These are phyloP conservation scores for Solanum habrochaites DNA, from an alignment of 257 asterid genomes.

Conservation along the genomic window DNA sequence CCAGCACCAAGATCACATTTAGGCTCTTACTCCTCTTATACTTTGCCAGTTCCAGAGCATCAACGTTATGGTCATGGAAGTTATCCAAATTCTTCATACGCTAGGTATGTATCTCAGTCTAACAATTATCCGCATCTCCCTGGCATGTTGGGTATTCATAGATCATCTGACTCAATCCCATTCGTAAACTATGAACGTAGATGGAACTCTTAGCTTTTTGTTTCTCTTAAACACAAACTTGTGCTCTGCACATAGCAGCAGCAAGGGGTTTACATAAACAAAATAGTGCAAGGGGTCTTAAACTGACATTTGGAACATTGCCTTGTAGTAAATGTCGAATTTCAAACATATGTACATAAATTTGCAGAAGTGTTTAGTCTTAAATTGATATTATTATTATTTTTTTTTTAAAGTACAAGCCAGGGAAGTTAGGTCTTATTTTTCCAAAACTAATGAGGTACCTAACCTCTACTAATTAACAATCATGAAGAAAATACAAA, in stretches of 20 bases:
- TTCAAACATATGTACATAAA: background rate
- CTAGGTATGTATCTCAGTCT: constrained; percentile 3
- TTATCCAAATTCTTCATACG: constrained; percentile 6
- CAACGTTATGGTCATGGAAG: constrained; percentile 2
- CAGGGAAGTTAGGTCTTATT: too few relatives aligned
- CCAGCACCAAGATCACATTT: constrained; percentile 10
- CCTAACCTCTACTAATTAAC: too few relatives aligned
- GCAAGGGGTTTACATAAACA: background rate
- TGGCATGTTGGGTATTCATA: background rate
- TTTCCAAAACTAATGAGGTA: too few relatives aligned
- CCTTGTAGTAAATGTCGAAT: background rate
- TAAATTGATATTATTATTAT: background rate
- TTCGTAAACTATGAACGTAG: background rate
- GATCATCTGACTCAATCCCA: background rate
- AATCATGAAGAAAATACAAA: too few relatives aligned
- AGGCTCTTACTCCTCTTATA: background rate
- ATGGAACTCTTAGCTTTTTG: background rate
- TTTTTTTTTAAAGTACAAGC: too few relatives aligned
- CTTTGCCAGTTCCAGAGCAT: background rate
- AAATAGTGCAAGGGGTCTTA: background rate
- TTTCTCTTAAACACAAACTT: background rate
- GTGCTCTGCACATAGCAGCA: background rate
- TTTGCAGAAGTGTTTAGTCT: background rate
- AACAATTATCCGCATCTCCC: constrained; percentile 1
- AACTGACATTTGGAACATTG: background rate